Conservation (phyloP, 495 filamentous ascomycete species). For the Daldinia vernicosa region DNA sequence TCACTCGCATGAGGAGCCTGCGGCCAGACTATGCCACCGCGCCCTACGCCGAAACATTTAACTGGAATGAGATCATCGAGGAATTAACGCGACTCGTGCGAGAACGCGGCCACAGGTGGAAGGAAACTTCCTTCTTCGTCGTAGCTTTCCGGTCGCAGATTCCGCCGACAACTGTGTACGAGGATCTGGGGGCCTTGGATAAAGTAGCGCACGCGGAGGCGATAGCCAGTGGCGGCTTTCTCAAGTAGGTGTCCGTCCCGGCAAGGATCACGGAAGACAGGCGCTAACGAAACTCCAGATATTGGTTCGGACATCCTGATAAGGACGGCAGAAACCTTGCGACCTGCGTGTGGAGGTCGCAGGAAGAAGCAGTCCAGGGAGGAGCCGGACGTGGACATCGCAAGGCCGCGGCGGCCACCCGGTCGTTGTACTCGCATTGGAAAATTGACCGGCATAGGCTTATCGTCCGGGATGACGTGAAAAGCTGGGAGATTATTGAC, state of each 20-base stretch:
- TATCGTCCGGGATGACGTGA: constrained; percentile 64
- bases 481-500: constrained; percentile 65
- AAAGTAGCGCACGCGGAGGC: constrained; percentile 80
- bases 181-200: constrained; percentile 73
- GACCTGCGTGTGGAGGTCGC: constrained; percentile 79
- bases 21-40: constrained; percentile 80
- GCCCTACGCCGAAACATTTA: constrained; percentile 77
- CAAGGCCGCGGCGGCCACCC: constrained; percentile 59
- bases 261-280: constrained; percentile 9
- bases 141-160: constrained; percentile 83
- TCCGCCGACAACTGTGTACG: constrained; percentile 65
- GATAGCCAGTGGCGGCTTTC: constrained; percentile 76
- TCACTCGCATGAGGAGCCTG: constrained; percentile 68
- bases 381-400: constrained; percentile 68
- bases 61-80: constrained; percentile 72
- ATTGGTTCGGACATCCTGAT: constrained; percentile 82
- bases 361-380: constrained; percentile 73
- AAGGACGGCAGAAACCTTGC: constrained; percentile 72
- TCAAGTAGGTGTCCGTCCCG: constrained; percentile 66
- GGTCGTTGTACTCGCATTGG: constrained; percentile 64
- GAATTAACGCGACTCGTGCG: constrained; percentile 59
- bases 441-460: constrained; percentile 71
- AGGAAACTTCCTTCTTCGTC: constrained; percentile 74
- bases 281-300: constrained; percentile 56
- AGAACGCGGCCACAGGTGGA: constrained; percentile 65